Evolutionary conservation across 2,329 filamentous ascomycete species (phyloP).

Genomic region (Canariomyces notabilis): DNA sequence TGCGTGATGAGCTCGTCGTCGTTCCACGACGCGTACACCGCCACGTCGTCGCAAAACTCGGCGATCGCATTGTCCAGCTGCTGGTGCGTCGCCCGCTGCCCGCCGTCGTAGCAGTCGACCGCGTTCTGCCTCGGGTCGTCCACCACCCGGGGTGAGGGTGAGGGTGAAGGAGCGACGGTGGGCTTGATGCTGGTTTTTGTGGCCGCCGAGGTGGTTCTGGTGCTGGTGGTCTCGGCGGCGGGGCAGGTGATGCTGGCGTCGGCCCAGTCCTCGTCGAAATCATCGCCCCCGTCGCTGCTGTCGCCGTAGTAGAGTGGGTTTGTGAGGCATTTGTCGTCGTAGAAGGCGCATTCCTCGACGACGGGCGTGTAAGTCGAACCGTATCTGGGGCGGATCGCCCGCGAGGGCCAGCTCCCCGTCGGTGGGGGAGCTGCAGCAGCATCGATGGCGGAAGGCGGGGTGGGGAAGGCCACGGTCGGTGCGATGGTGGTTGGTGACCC

Average conservation of each 20-base stretch:
- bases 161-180: too few species aligned
- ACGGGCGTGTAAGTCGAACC: too few species aligned
- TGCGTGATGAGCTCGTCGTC: too few species aligned
- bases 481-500: neutral
- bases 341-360: too few species aligned
- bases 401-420: neutral
- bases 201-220: neutral
- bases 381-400: too few species aligned
- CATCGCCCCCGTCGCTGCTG: neutral
- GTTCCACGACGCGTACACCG: neutral
- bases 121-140: slow-evolving; percentile 1
- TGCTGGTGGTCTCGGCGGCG: neutral
- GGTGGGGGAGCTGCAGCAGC: slow-evolving; percentile 2
- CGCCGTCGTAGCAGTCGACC: slow-evolving; percentile 2
- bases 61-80: too few species aligned
- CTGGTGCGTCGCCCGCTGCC: slow-evolving; percentile 2
- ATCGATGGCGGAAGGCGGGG: slow-evolving; percentile 32
- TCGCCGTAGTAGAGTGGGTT: too few species aligned
- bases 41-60: neutral
- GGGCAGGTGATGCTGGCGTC: slow-evolving; percentile 1
- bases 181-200: neutral
- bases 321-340: neutral
- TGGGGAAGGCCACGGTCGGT: slow-evolving; percentile 43
- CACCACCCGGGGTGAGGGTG: too few species aligned
- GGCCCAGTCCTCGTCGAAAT: neutral